Conservation (phyloP, 257 asterid species). For the Ocimum tenuiflorum region DNA sequence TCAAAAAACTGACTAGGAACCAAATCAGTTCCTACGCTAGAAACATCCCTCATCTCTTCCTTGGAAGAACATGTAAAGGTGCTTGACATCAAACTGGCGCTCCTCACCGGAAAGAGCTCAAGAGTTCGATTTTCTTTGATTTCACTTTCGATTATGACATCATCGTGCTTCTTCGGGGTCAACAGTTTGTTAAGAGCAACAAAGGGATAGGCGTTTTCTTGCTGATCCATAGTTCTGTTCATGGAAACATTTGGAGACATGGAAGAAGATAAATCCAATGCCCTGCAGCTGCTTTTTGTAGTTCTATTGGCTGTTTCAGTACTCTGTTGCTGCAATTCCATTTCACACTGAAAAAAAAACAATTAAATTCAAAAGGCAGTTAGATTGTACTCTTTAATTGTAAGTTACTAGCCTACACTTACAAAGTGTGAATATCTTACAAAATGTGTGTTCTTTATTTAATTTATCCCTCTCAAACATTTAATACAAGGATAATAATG, state of each 20-base stretch:
- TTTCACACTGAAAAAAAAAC: slow-evolving; percentile 21
- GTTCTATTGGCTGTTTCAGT: slow-evolving; percentile 12
- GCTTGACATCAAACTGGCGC: neutral
- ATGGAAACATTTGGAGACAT: slow-evolving; percentile 6
- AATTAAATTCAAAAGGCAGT: neutral
- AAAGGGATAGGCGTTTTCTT: slow-evolving; percentile 23
- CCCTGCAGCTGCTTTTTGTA: slow-evolving; percentile 20
- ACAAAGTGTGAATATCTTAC: no score
- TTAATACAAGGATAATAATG: no score
- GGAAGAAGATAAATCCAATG: slow-evolving; percentile 29
- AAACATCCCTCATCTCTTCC: slow-evolving; percentile 14
- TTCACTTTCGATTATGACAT: neutral
- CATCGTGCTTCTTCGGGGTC: slow-evolving; percentile 1
- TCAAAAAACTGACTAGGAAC: slow-evolving; percentile 39
- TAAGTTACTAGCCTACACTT: neutral
- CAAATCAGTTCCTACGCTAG: neutral
- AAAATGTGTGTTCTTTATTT: no score
- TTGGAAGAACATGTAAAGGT: neutral
- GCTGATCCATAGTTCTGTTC: slow-evolving; percentile 12
- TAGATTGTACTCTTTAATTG: neutral
- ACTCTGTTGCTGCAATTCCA: slow-evolving; percentile 26
- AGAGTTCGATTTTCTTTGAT: slow-evolving; percentile 30
- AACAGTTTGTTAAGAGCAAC: neutral
- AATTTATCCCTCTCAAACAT: no score
- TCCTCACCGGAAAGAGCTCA: slow-evolving; percentile 42